Evolutionary conservation across 2,329 filamentous ascomycete species (phyloP), one percentile per base, ranked within the genome.

Genomic region (Aaosphaeria pasadenensis): DNA sequence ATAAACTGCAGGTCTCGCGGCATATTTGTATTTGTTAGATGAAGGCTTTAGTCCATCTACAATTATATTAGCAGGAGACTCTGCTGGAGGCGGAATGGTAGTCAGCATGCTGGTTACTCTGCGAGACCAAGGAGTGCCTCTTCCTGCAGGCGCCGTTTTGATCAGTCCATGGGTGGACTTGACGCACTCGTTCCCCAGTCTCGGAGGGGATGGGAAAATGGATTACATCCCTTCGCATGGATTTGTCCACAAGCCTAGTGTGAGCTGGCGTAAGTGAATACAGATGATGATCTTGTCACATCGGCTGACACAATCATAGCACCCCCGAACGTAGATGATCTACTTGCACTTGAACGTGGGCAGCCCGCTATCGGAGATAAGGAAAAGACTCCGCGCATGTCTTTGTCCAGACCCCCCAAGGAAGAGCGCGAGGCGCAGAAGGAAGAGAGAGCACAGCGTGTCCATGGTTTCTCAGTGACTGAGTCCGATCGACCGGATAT

Each of bases 91-190:
- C 33, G 94, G 92, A 7, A 94, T 97, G 89, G 82, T 91, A 0
- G 58, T 96, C 55, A 87, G 74, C 24, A 77, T 96, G 71, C 72
- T 99, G 46, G 87, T 95, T 30, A 82, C 84, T 2, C 71, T 97
- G 52, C 84, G 94, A 53, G 91, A 97, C 63, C 87, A 88, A 64
- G 87, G 85, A 0, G 76, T 96, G 11, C 88, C 92, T 5, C 71
- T 96, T 29, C 94, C 94, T 1, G 91, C 94, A 2, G 94, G 94
- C 1, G 91, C 88, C 4, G 85, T 97, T 40, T 76, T 97, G 38
- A 88, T 97, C 44, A 96, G 90, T 43, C 94, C 94, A 1, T 99
- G 94, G 94, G 91, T 92, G 6, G 94, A 99, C 66, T 74, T 97
- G 45, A 95, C 90, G 0, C 92, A 97, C 66, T 96, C 91, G 0